Evolutionary conservation across 495 filamentous ascomycete species (phyloP), one percentile per base, ranked within the genome.

Genomic region (Thozetella sp.): DNA sequence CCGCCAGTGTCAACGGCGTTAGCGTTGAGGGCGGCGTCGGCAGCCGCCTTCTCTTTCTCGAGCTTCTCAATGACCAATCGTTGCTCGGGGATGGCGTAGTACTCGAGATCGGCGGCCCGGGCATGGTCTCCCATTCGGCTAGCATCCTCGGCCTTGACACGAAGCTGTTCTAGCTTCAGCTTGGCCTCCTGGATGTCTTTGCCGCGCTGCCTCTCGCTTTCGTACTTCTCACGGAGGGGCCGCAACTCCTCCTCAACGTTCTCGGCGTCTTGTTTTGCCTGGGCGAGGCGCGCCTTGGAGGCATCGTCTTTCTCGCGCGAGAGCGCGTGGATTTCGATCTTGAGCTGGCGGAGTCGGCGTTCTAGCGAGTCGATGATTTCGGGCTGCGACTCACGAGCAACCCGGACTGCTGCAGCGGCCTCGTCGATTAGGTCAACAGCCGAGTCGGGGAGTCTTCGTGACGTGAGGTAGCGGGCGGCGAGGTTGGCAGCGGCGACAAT

Each of bases 401-500:
- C 96, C 54, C 93, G 82, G 56, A 98, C 95, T 15, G 95, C 94
- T 11, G 95, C 93, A 0, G 95, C 95, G 24, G 95, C 95, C 72
- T 99, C 95, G 67, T 99, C 95, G 60, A 99, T 89, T 20, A 99
- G 79, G 71, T 99, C 95, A 45, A 99, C 93, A 9, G 95, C 96
- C 1, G 95, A 97, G 71, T 99, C 95, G 3, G 95, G 95, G 40
- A 99, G 86, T 67, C 95, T 87, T 55, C 95, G 86, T 26, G 87
- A 86, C 1, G 95, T 98, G 27, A 99, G 84, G 62, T 98, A 99
- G 19, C 95, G 88, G 26, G 93, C 88, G 25, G 95, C 95, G 17
- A 98, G 86, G 20, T 83, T 94, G 13, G 95, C 93, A 12, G 96
- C 90, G 40, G 93, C 80, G 6, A 99, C 93, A 60, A 99, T 93